These are phyloP conservation scores for Mycena galopus DNA, from an alignment of 768 basidiomycete species.

Conservation along the genomic window DNA sequence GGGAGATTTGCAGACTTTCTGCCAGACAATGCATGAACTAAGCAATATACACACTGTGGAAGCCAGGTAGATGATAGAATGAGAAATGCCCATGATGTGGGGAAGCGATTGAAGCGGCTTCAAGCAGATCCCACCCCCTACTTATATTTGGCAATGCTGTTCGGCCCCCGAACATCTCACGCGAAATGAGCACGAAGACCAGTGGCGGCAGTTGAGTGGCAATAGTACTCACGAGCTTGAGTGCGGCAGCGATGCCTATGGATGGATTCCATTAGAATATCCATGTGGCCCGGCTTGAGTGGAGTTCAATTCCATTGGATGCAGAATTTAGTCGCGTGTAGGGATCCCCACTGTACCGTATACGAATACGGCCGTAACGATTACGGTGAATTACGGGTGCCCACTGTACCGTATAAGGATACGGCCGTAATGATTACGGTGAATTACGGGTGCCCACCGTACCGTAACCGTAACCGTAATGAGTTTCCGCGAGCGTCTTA, in stretches of 20 bases:
- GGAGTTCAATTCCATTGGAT: background rate
- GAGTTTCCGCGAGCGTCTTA: too few species aligned
- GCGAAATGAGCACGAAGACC: too few species aligned
- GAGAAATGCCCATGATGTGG: slow-evolving; percentile 6
- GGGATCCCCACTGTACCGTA: too few species aligned
- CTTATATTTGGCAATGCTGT: background rate
- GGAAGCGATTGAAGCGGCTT: slow-evolving; percentile 1
- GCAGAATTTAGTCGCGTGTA: too few species aligned
- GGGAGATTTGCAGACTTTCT: slow-evolving; percentile 20
- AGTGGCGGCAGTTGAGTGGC: too few species aligned
- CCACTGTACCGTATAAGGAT: too few species aligned
- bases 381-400: too few species aligned
- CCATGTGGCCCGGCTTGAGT: background rate
- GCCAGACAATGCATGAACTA: slow-evolving; percentile 15
- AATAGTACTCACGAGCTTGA: background rate
- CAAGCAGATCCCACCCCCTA: background rate
- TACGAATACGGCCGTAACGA: too few species aligned
- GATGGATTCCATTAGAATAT: slow-evolving; percentile 5
- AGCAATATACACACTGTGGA: slow-evolving; percentile 7
- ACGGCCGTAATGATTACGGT: too few species aligned
- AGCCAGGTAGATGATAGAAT: slow-evolving; percentile 1
- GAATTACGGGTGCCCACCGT: too few species aligned
- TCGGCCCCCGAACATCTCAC: background rate
- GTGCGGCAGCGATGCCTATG: too few species aligned
- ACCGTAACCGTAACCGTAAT: too few species aligned